phyloP scores from a whole-genome alignment of 805 yeast species.

The Hanseniaspora lachancei region DNA sequence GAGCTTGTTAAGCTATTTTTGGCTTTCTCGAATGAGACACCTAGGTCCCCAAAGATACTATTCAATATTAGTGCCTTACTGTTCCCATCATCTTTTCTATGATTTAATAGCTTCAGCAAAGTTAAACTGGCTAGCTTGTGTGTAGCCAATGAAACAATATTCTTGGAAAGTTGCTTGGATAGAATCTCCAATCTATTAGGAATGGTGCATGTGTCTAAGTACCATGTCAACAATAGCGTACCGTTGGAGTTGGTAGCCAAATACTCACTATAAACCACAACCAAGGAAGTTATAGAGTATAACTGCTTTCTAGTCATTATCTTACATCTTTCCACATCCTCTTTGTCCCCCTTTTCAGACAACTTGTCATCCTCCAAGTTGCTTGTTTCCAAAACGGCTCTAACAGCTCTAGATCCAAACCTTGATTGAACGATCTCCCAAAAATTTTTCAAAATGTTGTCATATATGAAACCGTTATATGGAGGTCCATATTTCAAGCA shows the following conservation, averaged over 20 bases:
- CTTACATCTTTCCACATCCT: not conserved
- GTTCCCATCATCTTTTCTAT: conserved; percentile 50
- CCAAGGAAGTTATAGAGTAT: conserved; percentile 58
- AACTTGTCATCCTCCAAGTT: conserved; percentile 21
- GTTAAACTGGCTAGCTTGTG: conserved; percentile 80
- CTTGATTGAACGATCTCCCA: conserved; percentile 73
- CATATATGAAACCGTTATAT: conserved; percentile 79
- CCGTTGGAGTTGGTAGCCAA: conserved; percentile 79
- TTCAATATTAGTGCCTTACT: conserved; percentile 46
- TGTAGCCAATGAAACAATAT: conserved; percentile 50
- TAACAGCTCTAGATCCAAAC: conserved; percentile 87
- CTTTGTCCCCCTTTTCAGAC: not conserved
- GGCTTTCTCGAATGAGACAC: conserved; percentile 14
- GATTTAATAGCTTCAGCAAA: conserved; percentile 61
- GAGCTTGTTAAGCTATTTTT: conserved; percentile 16
- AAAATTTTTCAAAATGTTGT: conserved; percentile 64
- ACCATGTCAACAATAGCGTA: conserved; percentile 82
- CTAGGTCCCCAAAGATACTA: conserved; percentile 47
- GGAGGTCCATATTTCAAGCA: conserved; percentile 83
- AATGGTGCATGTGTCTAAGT: conserved; percentile 66
- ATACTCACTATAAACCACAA: conserved; percentile 64
- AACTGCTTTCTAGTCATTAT: conserved; percentile 52
- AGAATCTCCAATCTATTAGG: conserved; percentile 55
- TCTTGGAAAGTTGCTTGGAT: conserved; percentile 47
- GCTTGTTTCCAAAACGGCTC: conserved; percentile 82